Evolutionary conservation across 306 rosid genomes (phyloP).

Genomic region (Citrullus amarus): DNA sequence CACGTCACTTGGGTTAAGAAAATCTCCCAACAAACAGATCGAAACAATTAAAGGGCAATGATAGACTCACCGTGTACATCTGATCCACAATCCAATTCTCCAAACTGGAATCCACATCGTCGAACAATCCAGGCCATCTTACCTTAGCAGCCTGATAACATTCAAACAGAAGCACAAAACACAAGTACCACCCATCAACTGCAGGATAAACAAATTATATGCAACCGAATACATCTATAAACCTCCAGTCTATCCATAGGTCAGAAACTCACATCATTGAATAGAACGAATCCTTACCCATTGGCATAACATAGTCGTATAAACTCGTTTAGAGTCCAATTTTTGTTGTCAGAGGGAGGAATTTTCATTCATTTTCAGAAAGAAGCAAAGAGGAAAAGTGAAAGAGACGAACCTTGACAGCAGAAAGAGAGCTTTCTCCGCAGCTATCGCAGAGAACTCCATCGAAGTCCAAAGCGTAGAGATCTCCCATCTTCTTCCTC

Average conservation of each 20-base stretch:
- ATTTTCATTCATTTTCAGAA: background rate
- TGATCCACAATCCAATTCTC: conserved; percentile 72
- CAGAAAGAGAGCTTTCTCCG: conserved; percentile 86
- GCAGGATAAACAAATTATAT: background rate
- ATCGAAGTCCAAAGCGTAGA: conserved; percentile 88
- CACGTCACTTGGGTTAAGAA: background rate
- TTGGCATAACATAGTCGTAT: background rate
- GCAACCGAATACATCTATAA: background rate
- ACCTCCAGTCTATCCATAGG: background rate
- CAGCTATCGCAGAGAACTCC: conserved; percentile 91
- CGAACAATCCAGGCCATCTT: conserved; percentile 67
- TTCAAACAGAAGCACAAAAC: conserved; percentile 9
- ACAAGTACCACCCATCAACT: background rate
- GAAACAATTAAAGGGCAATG: background rate
- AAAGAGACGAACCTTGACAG: conserved; percentile 43
- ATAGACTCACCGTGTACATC: conserved; percentile 50
- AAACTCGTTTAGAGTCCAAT: background rate
- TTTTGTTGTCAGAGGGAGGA: background rate
- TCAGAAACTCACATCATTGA: background rate
- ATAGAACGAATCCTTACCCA: background rate
- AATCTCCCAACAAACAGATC: background rate
- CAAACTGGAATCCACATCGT: conserved; percentile 41
- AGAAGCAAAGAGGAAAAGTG: conserved; percentile 1
- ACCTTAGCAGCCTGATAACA: conserved; percentile 65
- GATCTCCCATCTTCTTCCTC: conserved; percentile 50